Base-by-base conservation (phyloP, 306 rosid species). In the Sechiopsis laciniata region DNA sequence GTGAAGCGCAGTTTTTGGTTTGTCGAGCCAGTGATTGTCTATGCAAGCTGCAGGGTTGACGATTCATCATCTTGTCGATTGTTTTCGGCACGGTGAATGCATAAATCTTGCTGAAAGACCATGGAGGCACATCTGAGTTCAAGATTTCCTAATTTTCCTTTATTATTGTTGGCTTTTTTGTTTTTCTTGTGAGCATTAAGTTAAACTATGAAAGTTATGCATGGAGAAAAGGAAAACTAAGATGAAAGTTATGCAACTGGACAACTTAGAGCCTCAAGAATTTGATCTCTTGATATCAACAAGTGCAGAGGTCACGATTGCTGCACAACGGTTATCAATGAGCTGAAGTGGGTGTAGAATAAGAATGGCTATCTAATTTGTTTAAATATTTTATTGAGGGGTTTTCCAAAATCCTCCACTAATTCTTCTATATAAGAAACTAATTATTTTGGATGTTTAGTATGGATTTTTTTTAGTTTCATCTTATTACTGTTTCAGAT, bases 11-110 rank as follows among this genome's bases (percentile, higher is more conserved):
- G 96, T 22, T 86, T 94, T 57, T 76, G 97, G 29, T 83, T 91
- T 37, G 97, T 87, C 19, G 99, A 97, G 14, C 99, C 97, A 0
- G 97, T 94, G 22, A 94, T 94, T 15, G 96, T 94, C 42, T 85
- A 91, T 94, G 97, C 99, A 94, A 80, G 99, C 97, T 46, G 96
- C 99, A 3, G 99, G 99, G 13, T 82, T 91, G 75, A 87, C 92
- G 11, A 91, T 89, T 73, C 96, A 94, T 73, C 99, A 94, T 77
- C 96, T 94, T 75, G 89, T 89, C 35, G 92, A 91, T 76, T 94
- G 99, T 59, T 91, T 89, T 24, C 81, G 99, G 66, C 89, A 91
- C 17, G 32, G 32, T 75, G 97, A 94, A 45, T 91, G 97, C 72
- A 91, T 94, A 0, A 82, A 83, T 78, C 91, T 91, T n/a, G 99